These are phyloP conservation scores for Blastobotrys proliferans DNA, from an alignment of 1,139 yeast species.

Conservation along the genomic window DNA sequence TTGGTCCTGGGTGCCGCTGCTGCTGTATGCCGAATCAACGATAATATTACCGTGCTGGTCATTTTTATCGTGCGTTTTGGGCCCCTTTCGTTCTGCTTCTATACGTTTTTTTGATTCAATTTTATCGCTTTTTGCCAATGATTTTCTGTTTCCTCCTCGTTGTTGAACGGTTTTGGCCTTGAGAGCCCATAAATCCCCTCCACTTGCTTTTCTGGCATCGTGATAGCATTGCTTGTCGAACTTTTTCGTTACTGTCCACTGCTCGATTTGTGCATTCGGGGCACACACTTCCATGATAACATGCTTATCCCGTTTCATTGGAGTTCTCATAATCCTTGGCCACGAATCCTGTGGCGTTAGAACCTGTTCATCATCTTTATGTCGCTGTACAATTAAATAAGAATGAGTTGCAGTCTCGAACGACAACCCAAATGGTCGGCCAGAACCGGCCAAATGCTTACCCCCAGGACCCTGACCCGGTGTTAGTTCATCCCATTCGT, in stretches of 20 bases:
- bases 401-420: conserved; percentile 72
- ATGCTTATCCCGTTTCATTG: conserved; percentile 77
- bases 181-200: conserved; percentile 90
- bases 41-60: conserved; percentile 6
- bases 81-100: background rate
- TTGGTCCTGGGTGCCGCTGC: conserved; percentile 2
- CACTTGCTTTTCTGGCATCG: conserved; percentile 79
- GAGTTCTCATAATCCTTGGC: conserved; percentile 68
- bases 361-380: conserved; percentile 23
- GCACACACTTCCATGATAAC: conserved; percentile 78
- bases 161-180: conserved; percentile 56
- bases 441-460: conserved; percentile 51
- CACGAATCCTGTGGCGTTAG: conserved; percentile 15
- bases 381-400: conserved; percentile 69
- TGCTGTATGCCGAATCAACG: conserved; percentile 1
- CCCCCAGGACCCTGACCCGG: conserved; percentile 38
- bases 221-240: conserved; percentile 72
- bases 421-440: conserved; percentile 70
- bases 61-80: background rate
- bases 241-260: conserved; percentile 84
- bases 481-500: conserved; percentile 62
- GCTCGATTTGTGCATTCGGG: conserved; percentile 71
- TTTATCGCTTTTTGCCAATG: conserved; percentile 21
- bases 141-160: conserved; percentile 25
- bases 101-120: conserved; percentile 10